A percentile compares a stretch with the other conserved stretches of the same genome.
Evolutionary conservation across 306 rosid species (phyloP).

Genomic region (Corylus avellana): DNA sequence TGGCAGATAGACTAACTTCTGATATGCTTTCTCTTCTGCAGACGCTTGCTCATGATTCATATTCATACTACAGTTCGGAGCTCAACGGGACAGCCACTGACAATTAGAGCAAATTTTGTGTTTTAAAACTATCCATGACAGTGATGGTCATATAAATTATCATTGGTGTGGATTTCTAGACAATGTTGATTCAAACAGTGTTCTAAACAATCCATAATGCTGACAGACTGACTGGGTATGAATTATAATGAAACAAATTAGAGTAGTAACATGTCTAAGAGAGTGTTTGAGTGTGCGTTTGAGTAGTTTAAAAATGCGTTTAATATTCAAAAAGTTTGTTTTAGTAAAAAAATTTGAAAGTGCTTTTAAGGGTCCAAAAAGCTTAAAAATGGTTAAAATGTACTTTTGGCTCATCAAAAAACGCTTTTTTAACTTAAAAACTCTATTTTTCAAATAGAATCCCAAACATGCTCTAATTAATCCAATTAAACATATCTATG

Average conservation of each 20-base stretch:
- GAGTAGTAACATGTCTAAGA: too few relatives aligned
- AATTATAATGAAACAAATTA: background rate
- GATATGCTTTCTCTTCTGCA: constrained; percentile 40
- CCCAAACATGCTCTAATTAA: too few relatives aligned
- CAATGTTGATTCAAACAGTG: background rate
- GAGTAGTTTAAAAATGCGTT: too few relatives aligned
- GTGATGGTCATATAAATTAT: background rate
- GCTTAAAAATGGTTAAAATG: too few relatives aligned
- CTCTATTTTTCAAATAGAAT: too few relatives aligned
- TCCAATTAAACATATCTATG: too few relatives aligned
- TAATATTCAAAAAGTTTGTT: too few relatives aligned
- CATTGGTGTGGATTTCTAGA: background rate
- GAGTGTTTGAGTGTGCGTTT: too few relatives aligned
- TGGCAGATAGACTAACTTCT: constrained; percentile 20
- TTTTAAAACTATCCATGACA: background rate
- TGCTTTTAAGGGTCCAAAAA: too few relatives aligned
- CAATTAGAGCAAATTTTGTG: constrained; percentile 23
- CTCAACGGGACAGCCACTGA: constrained; percentile 30
- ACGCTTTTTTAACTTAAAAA: too few relatives aligned
- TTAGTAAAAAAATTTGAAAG: too few relatives aligned
- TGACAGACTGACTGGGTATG: background rate
- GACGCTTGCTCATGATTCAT: constrained; percentile 95
- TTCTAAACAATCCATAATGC: background rate
- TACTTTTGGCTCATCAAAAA: too few relatives aligned
- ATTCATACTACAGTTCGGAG: constrained; percentile 42